A percentile compares a stretch with the other conserved stretches of the same genome.
These are phyloP conservation scores for Euryodendron excelsum DNA, from an alignment of 148 eudicot genomes.

Conservation along the genomic window DNA sequence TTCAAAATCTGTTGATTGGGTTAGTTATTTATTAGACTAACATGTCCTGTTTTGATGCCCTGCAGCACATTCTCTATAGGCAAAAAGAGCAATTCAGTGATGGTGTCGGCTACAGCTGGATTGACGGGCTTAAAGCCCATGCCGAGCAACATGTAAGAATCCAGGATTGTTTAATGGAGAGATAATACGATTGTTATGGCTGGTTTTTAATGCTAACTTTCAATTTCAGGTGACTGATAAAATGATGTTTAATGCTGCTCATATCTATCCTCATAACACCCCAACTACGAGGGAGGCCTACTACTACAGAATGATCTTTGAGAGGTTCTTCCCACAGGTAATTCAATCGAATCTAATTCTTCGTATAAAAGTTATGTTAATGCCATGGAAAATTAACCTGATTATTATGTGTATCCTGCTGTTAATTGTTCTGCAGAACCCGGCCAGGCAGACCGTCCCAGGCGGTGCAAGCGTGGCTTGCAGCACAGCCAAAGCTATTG, in stretches of 20 bases:
- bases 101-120: conserved; percentile 99
- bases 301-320: conserved; percentile 77
- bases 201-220: neutral
- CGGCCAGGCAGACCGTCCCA: conserved; percentile 74
- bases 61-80: conserved; percentile 92
- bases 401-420: neutral
- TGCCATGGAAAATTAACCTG: neutral
- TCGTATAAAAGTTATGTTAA: neutral
- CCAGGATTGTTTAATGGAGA: too few species aligned
- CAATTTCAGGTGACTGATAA: conserved; percentile 62
- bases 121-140: conserved; percentile 91
- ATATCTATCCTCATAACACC: conserved; percentile 81
- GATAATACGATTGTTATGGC: neutral
- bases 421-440: conserved; percentile 42
- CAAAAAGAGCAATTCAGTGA: conserved; percentile 98
- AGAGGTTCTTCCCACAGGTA: conserved; percentile 86
- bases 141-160: conserved; percentile 57
- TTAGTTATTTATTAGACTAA: neutral
- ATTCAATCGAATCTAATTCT: neutral
- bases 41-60: conserved; percentile 1
- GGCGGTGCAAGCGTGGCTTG: conserved; percentile 90
- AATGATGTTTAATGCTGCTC: conserved; percentile 74
- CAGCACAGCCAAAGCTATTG: conserved; percentile 83
- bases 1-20: neutral
- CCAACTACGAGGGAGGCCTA: conserved; percentile 89